These are phyloP conservation scores for Lichtheimia hyalospora DNA, from an alignment of 371 early-diverging fungal genomes.

Conservation along the genomic window DNA sequence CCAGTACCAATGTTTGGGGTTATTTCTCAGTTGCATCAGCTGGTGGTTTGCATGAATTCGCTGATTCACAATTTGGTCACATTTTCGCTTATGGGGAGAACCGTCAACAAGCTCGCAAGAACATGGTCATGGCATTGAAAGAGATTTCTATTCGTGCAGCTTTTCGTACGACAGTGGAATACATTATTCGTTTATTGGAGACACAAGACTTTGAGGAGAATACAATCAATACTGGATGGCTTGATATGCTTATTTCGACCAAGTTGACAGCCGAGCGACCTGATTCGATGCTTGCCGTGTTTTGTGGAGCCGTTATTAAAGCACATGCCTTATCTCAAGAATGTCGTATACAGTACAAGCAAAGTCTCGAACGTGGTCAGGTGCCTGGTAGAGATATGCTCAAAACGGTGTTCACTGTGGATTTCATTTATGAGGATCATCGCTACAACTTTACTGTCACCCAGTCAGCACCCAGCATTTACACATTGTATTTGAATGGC, in stretches of 20 bases:
- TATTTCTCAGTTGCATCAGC: constrained; percentile 96
- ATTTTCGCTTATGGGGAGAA: constrained; percentile 97
- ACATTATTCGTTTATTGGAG: constrained; percentile 92
- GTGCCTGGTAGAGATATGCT: constrained; percentile 79
- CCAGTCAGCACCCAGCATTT: constrained; percentile 79
- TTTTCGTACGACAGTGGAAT: constrained; percentile 98
- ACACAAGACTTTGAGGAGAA: constrained; percentile 88
- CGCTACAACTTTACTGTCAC: constrained; percentile 87
- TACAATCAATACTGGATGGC: constrained; percentile 94
- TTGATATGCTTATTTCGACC: constrained; percentile 90
- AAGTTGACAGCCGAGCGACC: constrained; percentile 93
- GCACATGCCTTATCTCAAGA: constrained; percentile 70
- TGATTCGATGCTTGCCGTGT: constrained; percentile 84
- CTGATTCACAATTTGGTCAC: constrained; percentile 99
- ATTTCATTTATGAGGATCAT: constrained; percentile 90
- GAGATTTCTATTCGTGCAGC: constrained; percentile 98
- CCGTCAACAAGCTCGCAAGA: constrained; percentile 91
- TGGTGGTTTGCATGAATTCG: constrained; percentile 97
- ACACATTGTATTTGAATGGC: constrained; percentile 80
- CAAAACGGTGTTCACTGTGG: constrained; percentile 73
- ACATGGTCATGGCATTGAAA: constrained; percentile 96
- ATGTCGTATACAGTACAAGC: constrained; percentile 73
- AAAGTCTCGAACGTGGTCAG: constrained; percentile 88
- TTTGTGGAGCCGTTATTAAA: constrained; percentile 91
- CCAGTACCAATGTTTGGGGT: constrained; percentile 95